phyloP scores from a whole-genome alignment of 2,329 filamentous ascomycete genomes.

The Ambrosiella cleistominuta region DNA sequence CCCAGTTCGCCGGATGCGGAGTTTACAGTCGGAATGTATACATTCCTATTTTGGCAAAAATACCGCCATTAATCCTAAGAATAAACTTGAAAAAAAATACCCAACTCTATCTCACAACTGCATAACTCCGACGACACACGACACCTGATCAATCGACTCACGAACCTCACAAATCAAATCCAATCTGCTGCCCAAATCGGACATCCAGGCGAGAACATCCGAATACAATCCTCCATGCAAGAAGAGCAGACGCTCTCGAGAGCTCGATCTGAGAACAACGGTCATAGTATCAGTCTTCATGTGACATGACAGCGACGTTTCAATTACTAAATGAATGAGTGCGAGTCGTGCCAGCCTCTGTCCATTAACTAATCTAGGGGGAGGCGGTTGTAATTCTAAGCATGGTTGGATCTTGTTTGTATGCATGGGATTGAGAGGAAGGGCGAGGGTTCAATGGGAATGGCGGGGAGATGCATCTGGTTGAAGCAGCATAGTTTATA shows the following conservation, averaged over 20 bases:
- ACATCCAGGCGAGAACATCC: neutral
- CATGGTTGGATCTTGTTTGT: neutral
- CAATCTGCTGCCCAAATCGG: neutral
- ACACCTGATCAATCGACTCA: no score
- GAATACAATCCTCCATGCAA: neutral
- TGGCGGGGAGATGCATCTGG: neutral
- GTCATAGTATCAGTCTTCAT: neutral
- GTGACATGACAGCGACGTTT: neutral
- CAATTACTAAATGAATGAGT: neutral
- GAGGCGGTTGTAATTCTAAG: neutral
- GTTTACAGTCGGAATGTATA: neutral
- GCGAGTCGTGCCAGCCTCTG: neutral
- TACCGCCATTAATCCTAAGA: neutral
- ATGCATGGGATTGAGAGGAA: neutral
- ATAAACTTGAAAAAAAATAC: neutral
- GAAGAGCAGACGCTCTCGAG: neutral
- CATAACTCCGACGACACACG: neutral
- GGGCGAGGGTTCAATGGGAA: neutral
- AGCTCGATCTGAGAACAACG: neutral
- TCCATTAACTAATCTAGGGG: neutral
- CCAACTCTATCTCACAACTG: neutral
- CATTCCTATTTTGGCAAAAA: conserved; percentile 5
- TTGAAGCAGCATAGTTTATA: neutral
- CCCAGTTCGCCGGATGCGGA: conserved; percentile 6
- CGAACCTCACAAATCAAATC: neutral